Evolutionary conservation across 2,329 filamentous ascomycete genomes (phyloP), one percentile per base, ranked within the genome.

Genomic region (Periconia sp.): DNA sequence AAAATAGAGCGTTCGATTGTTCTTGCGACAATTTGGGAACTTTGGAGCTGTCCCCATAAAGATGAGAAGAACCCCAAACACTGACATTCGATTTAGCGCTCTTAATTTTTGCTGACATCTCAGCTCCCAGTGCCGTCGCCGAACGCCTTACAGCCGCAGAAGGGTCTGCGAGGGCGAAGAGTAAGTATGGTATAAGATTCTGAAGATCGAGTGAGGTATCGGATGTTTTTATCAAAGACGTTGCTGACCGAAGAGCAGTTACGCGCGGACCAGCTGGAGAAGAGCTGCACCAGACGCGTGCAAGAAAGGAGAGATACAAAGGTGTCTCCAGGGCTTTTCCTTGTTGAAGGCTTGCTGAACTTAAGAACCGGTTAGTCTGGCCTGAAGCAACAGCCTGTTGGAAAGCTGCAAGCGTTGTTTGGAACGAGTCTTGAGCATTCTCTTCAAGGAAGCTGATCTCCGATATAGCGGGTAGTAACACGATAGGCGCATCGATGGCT

Each of bases 101-200:
- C 6, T 46, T 56, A 5, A 58, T 49, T 15, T 57, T 57, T 20
- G 63, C 55, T 20, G 62, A 63, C 1, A 74, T 47, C 1, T 62
- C 54, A 3, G 62, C 61, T 31, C 91, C 70, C 31, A 92, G 79
- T 48, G 87, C 83, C 19, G 87, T 86, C 18, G 92, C 89, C 47
- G 90, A 86, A 57, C 86, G 85, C 43, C 92, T 88, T 41, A 96
- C 88, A 57, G 85, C 85, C 57, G 87, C 86, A 1, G 90, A 90
- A 6, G 85, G 76, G 70, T 97, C 93, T 20, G 85, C 81, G 17
- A 97, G 81, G 19, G 89, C 89, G 37, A 83, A 79, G 44, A 97
- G 76, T 31, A 88, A 79, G 74, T 96, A 97, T 2, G 93, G 93
- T n/a, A 96, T 69, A 17, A 97, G 71, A 11, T 85, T 83, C 69